phyloP scores from a whole-genome alignment of 208 protist genomes.

The Balamuthia mandrillaris region DNA sequence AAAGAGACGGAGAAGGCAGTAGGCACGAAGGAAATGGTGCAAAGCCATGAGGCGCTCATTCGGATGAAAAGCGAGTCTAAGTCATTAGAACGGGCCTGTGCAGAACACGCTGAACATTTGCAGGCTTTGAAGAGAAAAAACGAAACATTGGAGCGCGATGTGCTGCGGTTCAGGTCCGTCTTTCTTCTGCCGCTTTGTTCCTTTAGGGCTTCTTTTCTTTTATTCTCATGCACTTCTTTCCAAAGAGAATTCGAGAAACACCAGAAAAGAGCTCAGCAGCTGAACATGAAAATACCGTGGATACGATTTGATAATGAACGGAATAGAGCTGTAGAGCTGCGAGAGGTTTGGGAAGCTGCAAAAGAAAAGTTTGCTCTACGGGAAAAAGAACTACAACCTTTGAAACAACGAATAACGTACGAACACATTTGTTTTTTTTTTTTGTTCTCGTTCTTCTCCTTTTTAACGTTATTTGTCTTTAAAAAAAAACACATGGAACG shows the following conservation, averaged over 20 bases:
- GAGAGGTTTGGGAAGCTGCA: neutral
- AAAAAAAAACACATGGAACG: neutral
- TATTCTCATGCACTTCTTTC: neutral
- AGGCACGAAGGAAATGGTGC: slow-evolving; percentile 34
- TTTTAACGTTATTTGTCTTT: neutral
- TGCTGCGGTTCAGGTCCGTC: slow-evolving; percentile 8
- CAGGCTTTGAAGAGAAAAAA: slow-evolving; percentile 46
- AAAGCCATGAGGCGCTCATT: slow-evolving; percentile 10
- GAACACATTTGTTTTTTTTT: neutral
- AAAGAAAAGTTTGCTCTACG: slow-evolving; percentile 10
- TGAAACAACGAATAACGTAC: neutral
- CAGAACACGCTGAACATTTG: slow-evolving; percentile 25
- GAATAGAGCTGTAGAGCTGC: neutral
- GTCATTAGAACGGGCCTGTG: neutral
- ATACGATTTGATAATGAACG: neutral
- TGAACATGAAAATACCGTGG: neutral
- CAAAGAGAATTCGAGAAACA: neutral
- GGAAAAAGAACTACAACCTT: slow-evolving; percentile 12
- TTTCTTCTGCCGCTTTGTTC: neutral
- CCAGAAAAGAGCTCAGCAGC: neutral
- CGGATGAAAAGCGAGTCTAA: neutral
- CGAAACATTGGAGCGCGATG: slow-evolving; percentile 47
- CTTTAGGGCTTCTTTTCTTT: neutral
- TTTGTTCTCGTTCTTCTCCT: neutral
- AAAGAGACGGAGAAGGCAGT: slow-evolving; percentile 61